Evolutionary conservation across 2,329 filamentous ascomycete species (phyloP).

Genomic region (Colletotrichum phormii): DNA sequence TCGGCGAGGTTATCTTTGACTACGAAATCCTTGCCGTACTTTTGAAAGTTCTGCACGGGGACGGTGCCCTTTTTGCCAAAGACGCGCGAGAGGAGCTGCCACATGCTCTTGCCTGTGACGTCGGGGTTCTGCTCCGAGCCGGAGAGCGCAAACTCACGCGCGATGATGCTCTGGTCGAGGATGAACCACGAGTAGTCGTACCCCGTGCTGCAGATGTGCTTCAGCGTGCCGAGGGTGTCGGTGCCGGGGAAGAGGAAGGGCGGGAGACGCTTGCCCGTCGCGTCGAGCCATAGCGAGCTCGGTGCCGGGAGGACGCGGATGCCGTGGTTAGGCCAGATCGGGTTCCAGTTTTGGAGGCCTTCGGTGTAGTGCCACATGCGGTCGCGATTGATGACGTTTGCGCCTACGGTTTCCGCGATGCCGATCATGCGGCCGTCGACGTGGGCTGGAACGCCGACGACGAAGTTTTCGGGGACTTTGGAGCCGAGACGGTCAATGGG

Average conservation of each 20-base stretch:
- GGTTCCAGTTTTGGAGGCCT: conserved; percentile 70
- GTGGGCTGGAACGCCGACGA: conserved; percentile 71
- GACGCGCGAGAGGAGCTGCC: conserved; percentile 62
- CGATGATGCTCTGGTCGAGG: conserved; percentile 67
- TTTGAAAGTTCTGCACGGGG: conserved; percentile 68
- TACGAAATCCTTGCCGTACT: conserved; percentile 70
- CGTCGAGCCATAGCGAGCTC: conserved; percentile 72
- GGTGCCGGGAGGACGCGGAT: conserved; percentile 71
- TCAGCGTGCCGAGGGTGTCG: conserved; percentile 68
- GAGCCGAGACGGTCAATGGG: conserved; percentile 68
- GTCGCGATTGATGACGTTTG: conserved; percentile 68
- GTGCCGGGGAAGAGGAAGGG: conserved; percentile 67
- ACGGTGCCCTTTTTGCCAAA: conserved; percentile 64
- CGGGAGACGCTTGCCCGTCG: conserved; percentile 67
- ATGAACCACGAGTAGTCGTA: conserved; percentile 75
- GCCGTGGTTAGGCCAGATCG: conserved; percentile 71
- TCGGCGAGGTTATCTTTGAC: conserved; percentile 67
- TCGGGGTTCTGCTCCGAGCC: conserved; percentile 74
- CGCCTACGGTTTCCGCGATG: conserved; percentile 65
- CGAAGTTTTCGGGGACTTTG: conserved; percentile 65
- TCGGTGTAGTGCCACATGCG: conserved; percentile 77
- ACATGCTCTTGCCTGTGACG: conserved; percentile 67
- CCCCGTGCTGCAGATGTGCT: conserved; percentile 69
- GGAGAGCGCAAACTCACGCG: conserved; percentile 71
- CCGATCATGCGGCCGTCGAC: conserved; percentile 74